Conservation (phyloP, 164 flowering plant genomes). For the Magnolia sinica region DNA sequence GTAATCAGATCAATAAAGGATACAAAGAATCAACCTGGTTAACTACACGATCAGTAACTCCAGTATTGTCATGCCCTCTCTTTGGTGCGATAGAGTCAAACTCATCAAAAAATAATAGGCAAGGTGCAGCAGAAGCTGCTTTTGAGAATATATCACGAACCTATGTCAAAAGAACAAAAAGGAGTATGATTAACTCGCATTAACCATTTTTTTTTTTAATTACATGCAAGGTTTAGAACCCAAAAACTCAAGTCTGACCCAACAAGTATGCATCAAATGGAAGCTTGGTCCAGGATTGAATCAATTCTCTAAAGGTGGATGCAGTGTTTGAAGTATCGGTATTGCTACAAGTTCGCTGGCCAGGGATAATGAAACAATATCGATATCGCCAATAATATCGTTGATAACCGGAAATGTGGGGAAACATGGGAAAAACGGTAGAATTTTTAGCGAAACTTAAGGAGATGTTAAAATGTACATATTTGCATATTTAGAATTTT, state of each 20-base stretch:
- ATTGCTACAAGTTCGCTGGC: no score
- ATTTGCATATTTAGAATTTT: no score
- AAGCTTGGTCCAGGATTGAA: neutral
- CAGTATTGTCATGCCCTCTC: conserved; percentile 99
- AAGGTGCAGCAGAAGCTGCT: conserved; percentile 96
- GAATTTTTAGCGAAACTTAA: no score
- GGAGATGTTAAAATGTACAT: no score
- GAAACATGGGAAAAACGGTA: no score
- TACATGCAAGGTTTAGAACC: neutral
- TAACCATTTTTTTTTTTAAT: neutral
- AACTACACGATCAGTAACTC: conserved; percentile 97
- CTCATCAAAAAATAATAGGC: conserved; percentile 94
- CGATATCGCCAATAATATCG: no score
- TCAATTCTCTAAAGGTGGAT: no score
- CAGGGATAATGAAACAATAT: no score
- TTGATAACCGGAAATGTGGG: no score
- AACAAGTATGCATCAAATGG: no score
- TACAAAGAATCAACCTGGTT: conserved; percentile 58
- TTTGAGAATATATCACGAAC: conserved; percentile 93
- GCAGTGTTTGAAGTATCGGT: no score
- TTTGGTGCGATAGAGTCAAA: conserved; percentile 98
- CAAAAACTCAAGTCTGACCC: neutral
- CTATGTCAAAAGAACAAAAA: conserved; percentile 31
- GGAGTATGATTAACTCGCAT: neutral
- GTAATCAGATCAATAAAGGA: neutral